Base-by-base conservation (phyloP, 148 eudicot species). In the Polygonum aviculare region DNA sequence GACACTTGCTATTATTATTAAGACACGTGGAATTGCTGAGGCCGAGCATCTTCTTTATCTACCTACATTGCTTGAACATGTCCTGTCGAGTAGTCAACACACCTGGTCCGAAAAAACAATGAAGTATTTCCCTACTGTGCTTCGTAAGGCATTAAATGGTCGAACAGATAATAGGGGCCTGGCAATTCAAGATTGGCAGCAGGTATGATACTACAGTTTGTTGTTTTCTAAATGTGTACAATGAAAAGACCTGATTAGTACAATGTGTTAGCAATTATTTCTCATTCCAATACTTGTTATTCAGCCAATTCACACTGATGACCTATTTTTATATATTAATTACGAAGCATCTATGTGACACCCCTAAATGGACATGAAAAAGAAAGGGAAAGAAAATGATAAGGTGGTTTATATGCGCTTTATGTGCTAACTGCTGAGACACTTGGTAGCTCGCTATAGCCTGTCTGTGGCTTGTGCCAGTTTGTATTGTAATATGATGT, bases 1-100 rank as follows among this genome's bases (percentile, higher is more conserved):
- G 54, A 88, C 89, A 75, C 94, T 92, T 80, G 96, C 99, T 72
- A 89, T 93, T 75, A 89, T 93, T 67, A 92, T 95, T 62, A 95
- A 93, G 87, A 95, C 99, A 31, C 99, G 97, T 52, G 99, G 99
- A 40, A 86, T 93, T 77, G 89, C 97, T 74, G 99, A 95, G 82
- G 88, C 95, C 83, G 97, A 95, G 78, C 97, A 95, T 51, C 70
- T 90, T 74, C 90, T 86, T 59, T 89, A 92, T 86, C 96, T 95
- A 78, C 97, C 88, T 57, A 84, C 89, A 22, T 90, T 93, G 94
- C 75, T 93, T 85, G 99, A 95, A 49, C 99, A 95, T 76, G 87
- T 93, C 84, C 70, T 95, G 79, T 86, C 97, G 41, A 89, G 91
- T 73, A 95, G 97, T 85, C 96, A 92, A 65, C 99, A 95, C 80